Evolutionary conservation across 208 protist genomes (phyloP).

Genomic region (Crithidia acanthocephali): DNA sequence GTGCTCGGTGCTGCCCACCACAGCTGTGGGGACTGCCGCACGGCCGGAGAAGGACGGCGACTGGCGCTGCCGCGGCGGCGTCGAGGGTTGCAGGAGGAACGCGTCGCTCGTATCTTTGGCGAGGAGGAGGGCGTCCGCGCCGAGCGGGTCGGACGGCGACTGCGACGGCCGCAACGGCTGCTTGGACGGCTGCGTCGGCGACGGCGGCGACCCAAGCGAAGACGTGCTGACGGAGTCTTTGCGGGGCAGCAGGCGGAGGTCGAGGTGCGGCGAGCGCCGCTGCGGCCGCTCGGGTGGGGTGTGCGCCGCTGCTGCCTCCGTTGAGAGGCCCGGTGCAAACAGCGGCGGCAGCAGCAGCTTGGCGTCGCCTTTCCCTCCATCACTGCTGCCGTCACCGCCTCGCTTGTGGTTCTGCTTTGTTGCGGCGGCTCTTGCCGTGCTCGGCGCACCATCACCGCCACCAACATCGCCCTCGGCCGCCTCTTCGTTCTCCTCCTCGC

Average conservation of each 20-base stretch:
- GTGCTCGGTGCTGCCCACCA: neutral
- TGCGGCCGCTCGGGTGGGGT: neutral
- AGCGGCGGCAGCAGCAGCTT: neutral
- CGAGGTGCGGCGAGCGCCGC: conserved; percentile 3
- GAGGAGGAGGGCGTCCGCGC: neutral
- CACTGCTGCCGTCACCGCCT: neutral
- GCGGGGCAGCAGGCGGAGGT: neutral
- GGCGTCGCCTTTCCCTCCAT: neutral
- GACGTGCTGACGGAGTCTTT: neutral
- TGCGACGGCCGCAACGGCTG: conserved; percentile 12
- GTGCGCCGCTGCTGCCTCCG: neutral
- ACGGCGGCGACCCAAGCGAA: conserved; percentile 20
- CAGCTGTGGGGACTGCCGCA: neutral
- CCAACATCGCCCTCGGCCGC: too few species aligned
- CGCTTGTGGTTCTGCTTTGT: neutral
- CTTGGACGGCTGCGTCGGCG: conserved; percentile 21
- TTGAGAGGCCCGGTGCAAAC: neutral
- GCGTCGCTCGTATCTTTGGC: neutral
- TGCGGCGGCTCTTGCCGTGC: neutral
- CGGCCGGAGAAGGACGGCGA: conserved; percentile 6
- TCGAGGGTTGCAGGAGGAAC: conserved; percentile 16
- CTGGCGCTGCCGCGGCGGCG: conserved; percentile 20
- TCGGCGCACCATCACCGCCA: too few species aligned
- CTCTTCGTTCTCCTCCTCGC: too few species aligned
- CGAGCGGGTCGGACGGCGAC: neutral